phyloP scores from a whole-genome alignment of 768 basidiomycete species.

The Boletus rubroflammeus region DNA sequence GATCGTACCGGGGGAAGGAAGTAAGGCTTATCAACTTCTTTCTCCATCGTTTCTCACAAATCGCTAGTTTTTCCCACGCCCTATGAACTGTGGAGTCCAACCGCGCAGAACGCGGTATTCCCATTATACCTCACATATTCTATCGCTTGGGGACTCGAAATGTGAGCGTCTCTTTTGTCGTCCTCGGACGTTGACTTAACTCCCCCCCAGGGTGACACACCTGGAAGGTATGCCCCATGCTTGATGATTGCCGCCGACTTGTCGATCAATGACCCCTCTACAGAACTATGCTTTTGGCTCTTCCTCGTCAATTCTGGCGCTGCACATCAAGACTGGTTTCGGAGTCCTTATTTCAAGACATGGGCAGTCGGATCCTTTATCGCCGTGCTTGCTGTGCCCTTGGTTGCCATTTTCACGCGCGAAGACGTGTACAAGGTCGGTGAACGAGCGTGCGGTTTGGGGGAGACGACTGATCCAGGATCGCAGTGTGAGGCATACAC shows the following conservation, averaged over 20 bases:
- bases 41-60: not conserved
- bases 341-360: constrained; percentile 65
- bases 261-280: not conserved
- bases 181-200: not conserved
- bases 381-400: constrained; percentile 64
- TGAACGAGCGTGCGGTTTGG: not conserved
- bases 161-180: constrained; percentile 43
- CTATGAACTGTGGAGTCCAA: constrained; percentile 49
- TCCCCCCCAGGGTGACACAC: constrained; percentile 63
- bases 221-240: constrained; percentile 56
- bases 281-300: constrained; percentile 86
- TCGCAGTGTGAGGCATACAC: constrained; percentile 65
- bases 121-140: constrained; percentile 65
- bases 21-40: constrained; percentile 22
- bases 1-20: constrained; percentile 40
- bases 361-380: constrained; percentile 65
- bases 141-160: constrained; percentile 69
- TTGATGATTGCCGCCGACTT: not conserved
- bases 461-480: constrained; percentile 9
- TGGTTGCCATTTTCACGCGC: constrained; percentile 63
- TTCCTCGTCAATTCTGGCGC: constrained; percentile 70
- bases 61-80: constrained; percentile 63
- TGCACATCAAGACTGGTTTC: constrained; percentile 72
- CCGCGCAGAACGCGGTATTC: constrained; percentile 48
- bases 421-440: constrained; percentile 55